Base-by-base conservation (phyloP, 495 filamentous ascomycete species). In the Trichoderma orchidacearum region DNA sequence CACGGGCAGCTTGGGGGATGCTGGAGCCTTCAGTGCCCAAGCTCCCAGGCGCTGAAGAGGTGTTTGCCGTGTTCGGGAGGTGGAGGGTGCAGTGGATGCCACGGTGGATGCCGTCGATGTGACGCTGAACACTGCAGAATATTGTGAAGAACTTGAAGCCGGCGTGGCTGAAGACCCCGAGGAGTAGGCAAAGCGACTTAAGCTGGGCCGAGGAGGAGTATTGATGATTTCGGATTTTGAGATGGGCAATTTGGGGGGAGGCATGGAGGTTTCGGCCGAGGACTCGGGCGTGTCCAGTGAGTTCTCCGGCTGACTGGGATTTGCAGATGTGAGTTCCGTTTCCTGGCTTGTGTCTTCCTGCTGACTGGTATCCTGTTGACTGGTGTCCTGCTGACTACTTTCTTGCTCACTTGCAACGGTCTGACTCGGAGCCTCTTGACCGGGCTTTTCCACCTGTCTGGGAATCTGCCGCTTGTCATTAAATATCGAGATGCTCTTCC, bases 41-140 rank as follows among this genome's bases (percentile, higher is more conserved):
- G 50, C 74, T 62, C 63, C 74, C 58, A 63, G 75, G 60, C 66
- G 78, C 66, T 64, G 74, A 62, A 74, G 71, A 60, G 75, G 72
- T 13, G 75, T 75, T 30, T 61, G 63, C 13, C 60, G 60, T 0
- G 58, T 32, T 9, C 58, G 64, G 4, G 63, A 61, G 0, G 65
- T 64, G 8, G 64, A 65, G 12, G 64, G 55, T 52, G 72, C 66
- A 13, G 34, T 60, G 11, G 41, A 54, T 4, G 56, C 54, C 1
- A 72, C 66, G 13, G 34, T 60, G 11, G 41, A 54, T 4, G 56
- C 54, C 1, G 56, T 58, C 28, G 60, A 60, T 0, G 48, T 52
- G 11, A 57, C 45, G 31, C 51, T 63, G 55, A 51, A 34, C 36
- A 48, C 29, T 3, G 59, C 62, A 9, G 57, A 50, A 17, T 71